Conservation (phyloP, 345 rosid species). For the Passiflora organensis region DNA sequence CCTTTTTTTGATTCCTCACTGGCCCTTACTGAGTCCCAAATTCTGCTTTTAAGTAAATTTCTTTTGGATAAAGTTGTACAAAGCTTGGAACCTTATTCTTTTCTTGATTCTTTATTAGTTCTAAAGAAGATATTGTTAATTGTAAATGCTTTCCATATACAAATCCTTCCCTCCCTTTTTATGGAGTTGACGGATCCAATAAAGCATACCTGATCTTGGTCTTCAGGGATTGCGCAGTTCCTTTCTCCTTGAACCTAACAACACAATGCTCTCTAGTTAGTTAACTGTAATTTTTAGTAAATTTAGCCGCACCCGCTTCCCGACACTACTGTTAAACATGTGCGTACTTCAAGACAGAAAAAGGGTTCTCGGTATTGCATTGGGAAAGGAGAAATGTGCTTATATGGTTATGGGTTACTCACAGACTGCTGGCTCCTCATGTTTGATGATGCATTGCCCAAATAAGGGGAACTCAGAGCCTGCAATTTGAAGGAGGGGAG, state of each 20-base stretch:
- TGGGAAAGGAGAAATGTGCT: constrained; percentile 14
- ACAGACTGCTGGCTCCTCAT: constrained; percentile 40
- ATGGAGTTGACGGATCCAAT: constrained; percentile 22
- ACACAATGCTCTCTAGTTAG: background rate
- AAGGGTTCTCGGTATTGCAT: constrained; percentile 19
- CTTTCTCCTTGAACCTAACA: constrained; percentile 18
- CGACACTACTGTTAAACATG: background rate
- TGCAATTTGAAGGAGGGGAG: constrained; percentile 20
- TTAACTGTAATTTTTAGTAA: background rate
- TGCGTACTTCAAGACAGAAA: background rate
- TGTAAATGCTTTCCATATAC: background rate
- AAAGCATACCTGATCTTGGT: constrained; percentile 22
- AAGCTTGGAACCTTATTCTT: constrained; percentile 25
- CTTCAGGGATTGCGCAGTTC: constrained; percentile 21
- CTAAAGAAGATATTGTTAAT: background rate
- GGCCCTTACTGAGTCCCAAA: constrained; percentile 3
- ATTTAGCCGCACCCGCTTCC: background rate
- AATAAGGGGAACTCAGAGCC: constrained; percentile 55
- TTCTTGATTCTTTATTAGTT: background rate
- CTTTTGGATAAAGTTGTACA: constrained; percentile 1
- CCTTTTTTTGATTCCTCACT: background rate
- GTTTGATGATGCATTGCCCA: constrained; percentile 36
- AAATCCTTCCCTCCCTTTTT: background rate
- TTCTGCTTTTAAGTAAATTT: constrained; percentile 5
- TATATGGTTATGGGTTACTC: constrained; percentile 22